Evolutionary conservation across 2,329 filamentous ascomycete species (phyloP).

Genomic region (Didymella segeticola): DNA sequence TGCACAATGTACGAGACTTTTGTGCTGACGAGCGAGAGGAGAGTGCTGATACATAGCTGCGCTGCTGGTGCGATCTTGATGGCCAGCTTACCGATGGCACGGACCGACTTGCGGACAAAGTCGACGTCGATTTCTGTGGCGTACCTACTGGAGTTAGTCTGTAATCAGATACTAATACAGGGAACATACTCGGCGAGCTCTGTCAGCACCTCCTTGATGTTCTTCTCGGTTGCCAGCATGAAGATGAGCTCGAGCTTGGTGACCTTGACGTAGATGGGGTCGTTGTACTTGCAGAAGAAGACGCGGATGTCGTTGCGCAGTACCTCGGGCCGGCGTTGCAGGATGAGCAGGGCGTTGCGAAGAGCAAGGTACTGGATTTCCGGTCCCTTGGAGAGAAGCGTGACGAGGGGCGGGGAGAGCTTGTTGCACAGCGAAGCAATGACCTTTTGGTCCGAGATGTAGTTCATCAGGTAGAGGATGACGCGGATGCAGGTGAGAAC

Average conservation of each 20-base stretch:
- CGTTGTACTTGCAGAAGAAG: slow-evolving; percentile 99
- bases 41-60: slow-evolving; percentile 85
- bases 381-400: slow-evolving; percentile 90
- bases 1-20: slow-evolving; percentile 99
- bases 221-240: slow-evolving; percentile 94
- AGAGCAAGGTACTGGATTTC: slow-evolving; percentile 98
- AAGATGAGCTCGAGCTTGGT: slow-evolving; percentile 99
- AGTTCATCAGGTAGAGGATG: slow-evolving; percentile 98
- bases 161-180: neutral
- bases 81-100: slow-evolving; percentile 95
- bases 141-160: slow-evolving; percentile 58
- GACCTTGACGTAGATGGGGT: slow-evolving; percentile 99
- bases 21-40: slow-evolving; percentile 93
- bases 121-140: slow-evolving; percentile 98
- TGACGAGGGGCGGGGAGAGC: slow-evolving; percentile 92
- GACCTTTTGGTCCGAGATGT: slow-evolving; percentile 90
- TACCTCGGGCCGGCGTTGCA: slow-evolving; percentile 91
- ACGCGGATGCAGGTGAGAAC: slow-evolving; percentile 96
- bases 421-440: slow-evolving; percentile 88
- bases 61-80: slow-evolving; percentile 99
- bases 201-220: slow-evolving; percentile 93
- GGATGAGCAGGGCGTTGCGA: slow-evolving; percentile 89
- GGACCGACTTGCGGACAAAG: slow-evolving; percentile 96
- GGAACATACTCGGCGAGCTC: slow-evolving; percentile 80
- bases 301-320: slow-evolving; percentile 95